phyloP scores from a whole-genome alignment of 306 rosid genomes.

The Sechiopsis laciniata region DNA sequence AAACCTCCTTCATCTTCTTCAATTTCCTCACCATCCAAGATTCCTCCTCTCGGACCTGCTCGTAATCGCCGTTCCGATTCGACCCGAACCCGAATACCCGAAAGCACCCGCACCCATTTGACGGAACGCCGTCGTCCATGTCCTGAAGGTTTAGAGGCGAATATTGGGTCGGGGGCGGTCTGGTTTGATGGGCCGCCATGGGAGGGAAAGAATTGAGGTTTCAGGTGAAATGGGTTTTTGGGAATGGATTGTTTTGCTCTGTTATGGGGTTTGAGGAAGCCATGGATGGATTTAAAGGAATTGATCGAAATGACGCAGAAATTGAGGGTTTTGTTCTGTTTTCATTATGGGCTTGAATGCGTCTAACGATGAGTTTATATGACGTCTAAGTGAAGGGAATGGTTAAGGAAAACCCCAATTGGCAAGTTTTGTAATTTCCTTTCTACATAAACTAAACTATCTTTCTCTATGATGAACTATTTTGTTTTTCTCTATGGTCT shows the following conservation, averaged over 20 bases:
- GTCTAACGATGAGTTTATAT: background rate
- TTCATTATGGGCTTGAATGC: background rate
- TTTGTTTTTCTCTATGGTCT: background rate
- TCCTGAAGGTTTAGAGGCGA: slow-evolving; percentile 31
- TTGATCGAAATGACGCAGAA: no score
- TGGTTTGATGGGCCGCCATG: slow-evolving; percentile 36
- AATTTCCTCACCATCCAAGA: slow-evolving; percentile 43
- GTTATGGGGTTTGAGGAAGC: background rate
- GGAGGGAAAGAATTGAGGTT: background rate
- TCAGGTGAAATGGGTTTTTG: background rate
- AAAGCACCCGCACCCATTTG: slow-evolving; percentile 44
- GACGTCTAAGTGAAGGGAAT: background rate
- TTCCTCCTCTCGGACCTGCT: background rate
- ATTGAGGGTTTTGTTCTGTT: background rate
- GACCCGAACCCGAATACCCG: slow-evolving; percentile 26
- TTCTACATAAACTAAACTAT: background rate
- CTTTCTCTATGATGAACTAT: background rate
- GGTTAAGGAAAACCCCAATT: background rate
- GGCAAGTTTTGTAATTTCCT: slow-evolving; percentile 1
- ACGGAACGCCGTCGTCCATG: slow-evolving; percentile 22
- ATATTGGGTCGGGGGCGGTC: slow-evolving; percentile 18
- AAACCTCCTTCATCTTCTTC: slow-evolving; percentile 27
- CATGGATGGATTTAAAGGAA: slow-evolving; percentile 16
- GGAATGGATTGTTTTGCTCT: no score
- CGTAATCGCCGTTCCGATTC: slow-evolving; percentile 12